Evolutionary conservation across 768 basidiomycete genomes (phyloP), one percentile per base, ranked within the genome.

Genomic region (Trichaptum fuscoviolaceum): DNA sequence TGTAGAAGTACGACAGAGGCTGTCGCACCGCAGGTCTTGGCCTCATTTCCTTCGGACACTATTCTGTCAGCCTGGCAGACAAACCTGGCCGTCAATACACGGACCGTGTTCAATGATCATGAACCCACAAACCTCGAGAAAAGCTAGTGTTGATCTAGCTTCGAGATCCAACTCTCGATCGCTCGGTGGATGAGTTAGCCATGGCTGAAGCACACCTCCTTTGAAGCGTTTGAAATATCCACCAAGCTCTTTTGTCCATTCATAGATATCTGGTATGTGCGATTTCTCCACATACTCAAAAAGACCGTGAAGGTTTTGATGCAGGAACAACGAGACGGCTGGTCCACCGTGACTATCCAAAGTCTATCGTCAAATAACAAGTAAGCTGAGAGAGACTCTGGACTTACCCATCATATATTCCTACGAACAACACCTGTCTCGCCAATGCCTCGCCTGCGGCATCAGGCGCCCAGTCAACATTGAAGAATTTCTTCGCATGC

Each of bases 1-100:
- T 99, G 96, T n/a, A 99, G 80, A 52, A 99, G 82, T 0, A 88
- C 93, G 1, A 97, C 85, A 1, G 95, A 96, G 8, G 93, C 94
- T 2, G 95, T 96, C 17, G 95, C 93, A 1, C 97, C 97, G 69
- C 90, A 93, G 52, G 84, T 79, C 73, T 88, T 86, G 0, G 92
- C 88, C 66, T 87, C 83, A 27, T 82, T 82, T 70, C 92, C 87
- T 42, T 81, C 82, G 6, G 91, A 87, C 23, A 96, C 77, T 65
- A 86, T 82, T 71, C 86, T 85, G 74, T 96, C 95, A 63, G 89
- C 89, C 91, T 93, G 64, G 35, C n/a, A 5, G n/a, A 65, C 10
- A 64, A 63, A 30, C 2, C 8, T 30, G 8, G 58, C 52, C 71
- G 58, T 68, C 25, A 65, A 63, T 62, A 27, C 62, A 36, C 12